Base-by-base conservation (phyloP, 192 early-diverging fungal genomes). In the Coemansia sp. region DNA sequence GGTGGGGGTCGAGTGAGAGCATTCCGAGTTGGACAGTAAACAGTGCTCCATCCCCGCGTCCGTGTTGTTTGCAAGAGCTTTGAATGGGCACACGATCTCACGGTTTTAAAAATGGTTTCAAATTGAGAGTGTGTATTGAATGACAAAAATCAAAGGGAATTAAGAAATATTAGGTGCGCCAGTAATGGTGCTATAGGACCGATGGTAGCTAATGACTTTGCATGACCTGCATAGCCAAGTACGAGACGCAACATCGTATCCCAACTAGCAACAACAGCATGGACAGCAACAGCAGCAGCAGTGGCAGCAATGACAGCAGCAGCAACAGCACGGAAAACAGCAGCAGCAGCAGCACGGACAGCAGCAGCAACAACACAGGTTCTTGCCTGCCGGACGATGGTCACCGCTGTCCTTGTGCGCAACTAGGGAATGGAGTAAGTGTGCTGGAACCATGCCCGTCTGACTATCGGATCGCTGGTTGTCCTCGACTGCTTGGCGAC, bases 261-360 rank as follows among this genome's bases (percentile, higher is more conserved):
- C 27, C 27, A 32, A 57, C 19, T 48, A 62, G 34, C 72, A 46
- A 21, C 72, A 62, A 29, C 67, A 69, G 75, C 70, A 63, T 41
- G 69, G 71, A 23, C 77, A 70, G 68, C 77, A 78, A 14, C 50
- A 50, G 64, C 77, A 79, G 65, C 39, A 38, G 46, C 72, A 71
- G 36, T 59, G 63, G 61, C 71, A 80, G 63, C 72, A 74, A 17
- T 68, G 61, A 50, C 72, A 74, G 51, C 71, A 78, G 58, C 67
- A 69, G 9, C 63, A 66, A 17, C 63, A 65, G 59, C 66, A 68
- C 48, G 62, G 63, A 31, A 68, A 74, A 34, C 68, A 70, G 58
- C 77, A 76, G 65, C 74, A 78, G 57, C 74, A 76, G 60, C 74
- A 76, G 15, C 68, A 70, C 9, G 68, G 68, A 48, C 74, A 75